Conservation (phyloP, 768 basidiomycete genomes). For the Suillus decipiens region DNA sequence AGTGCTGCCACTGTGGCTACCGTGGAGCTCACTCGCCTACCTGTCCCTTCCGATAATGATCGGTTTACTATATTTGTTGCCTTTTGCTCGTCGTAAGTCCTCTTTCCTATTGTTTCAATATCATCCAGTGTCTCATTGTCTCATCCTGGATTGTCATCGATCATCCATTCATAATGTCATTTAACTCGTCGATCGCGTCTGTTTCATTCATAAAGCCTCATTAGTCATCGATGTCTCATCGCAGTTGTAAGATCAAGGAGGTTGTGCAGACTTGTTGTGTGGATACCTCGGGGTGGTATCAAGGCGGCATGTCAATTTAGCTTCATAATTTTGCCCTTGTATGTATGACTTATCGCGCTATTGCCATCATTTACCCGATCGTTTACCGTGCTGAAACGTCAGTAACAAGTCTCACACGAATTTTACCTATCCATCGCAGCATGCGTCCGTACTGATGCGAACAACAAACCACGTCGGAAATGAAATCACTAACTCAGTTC, state of each 20-base stretch:
- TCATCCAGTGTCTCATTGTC: neutral
- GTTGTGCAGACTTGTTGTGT: conserved; percentile 23
- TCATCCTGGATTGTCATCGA: conserved; percentile 21
- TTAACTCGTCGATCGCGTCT: conserved; percentile 33
- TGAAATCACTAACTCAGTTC: neutral
- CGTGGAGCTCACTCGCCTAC: conserved; percentile 58
- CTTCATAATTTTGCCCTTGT: conserved; percentile 31
- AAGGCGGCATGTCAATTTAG: conserved; percentile 20
- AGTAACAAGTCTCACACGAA: neutral
- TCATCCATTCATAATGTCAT: conserved; percentile 30
- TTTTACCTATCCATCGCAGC: neutral
- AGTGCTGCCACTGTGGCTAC: conserved; percentile 79
- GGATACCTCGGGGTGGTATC: conserved; percentile 22
- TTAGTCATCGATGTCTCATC: conserved; percentile 26
- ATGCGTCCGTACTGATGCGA: conserved; percentile 15
- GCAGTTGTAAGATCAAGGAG: conserved; percentile 30
- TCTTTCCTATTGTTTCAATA: conserved; percentile 15
- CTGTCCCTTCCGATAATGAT: conserved; percentile 58
- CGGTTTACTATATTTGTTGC: conserved; percentile 28
- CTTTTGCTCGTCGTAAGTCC: conserved; percentile 25
- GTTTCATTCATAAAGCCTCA: too few species aligned
- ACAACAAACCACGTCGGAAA: conserved; percentile 1
- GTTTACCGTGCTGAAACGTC: conserved; percentile 19
- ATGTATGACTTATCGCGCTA: conserved; percentile 23
- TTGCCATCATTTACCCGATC: conserved; percentile 18